Conservation (phyloP, 306 rosid genomes). For the Prosopis cineraria region DNA sequence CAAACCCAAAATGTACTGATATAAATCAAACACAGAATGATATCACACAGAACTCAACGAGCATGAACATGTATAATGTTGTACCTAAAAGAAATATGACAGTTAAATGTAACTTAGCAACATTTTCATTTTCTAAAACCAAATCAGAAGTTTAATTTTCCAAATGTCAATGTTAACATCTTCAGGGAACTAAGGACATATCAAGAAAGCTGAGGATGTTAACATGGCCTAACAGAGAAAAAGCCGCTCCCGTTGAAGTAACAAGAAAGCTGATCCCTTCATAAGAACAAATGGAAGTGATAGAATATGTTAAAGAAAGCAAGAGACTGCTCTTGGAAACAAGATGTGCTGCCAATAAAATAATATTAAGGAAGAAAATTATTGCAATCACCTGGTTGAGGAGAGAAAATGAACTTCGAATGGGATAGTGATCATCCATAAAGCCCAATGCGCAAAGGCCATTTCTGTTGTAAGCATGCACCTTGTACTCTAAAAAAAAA, state of each 20-base stretch:
- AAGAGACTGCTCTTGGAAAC: slow-evolving; percentile 1
- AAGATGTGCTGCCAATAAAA: background rate
- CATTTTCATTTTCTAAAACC: background rate
- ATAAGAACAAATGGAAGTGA: background rate
- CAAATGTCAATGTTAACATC: background rate
- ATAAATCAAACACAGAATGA: background rate
- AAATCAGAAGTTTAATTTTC: background rate
- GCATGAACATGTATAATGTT: background rate
- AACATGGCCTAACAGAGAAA: too few relatives aligned
- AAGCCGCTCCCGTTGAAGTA: background rate
- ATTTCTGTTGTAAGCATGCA: slow-evolving; percentile 86
- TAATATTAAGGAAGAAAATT: slow-evolving; percentile 4
- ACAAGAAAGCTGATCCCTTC: background rate
- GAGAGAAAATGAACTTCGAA: slow-evolving; percentile 92
- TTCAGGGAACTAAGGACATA: background rate
- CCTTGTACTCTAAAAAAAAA: slow-evolving; percentile 71
- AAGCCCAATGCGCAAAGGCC: slow-evolving; percentile 96
- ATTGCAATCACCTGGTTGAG: slow-evolving; percentile 67
- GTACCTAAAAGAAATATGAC: background rate
- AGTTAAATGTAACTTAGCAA: background rate
- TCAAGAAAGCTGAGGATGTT: too few relatives aligned
- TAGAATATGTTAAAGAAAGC: background rate
- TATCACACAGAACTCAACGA: background rate
- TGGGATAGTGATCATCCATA: slow-evolving; percentile 98
- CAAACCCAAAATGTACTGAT: background rate